Conservation (phyloP, 345 rosid species). For the Eucalyptus marginata region DNA sequence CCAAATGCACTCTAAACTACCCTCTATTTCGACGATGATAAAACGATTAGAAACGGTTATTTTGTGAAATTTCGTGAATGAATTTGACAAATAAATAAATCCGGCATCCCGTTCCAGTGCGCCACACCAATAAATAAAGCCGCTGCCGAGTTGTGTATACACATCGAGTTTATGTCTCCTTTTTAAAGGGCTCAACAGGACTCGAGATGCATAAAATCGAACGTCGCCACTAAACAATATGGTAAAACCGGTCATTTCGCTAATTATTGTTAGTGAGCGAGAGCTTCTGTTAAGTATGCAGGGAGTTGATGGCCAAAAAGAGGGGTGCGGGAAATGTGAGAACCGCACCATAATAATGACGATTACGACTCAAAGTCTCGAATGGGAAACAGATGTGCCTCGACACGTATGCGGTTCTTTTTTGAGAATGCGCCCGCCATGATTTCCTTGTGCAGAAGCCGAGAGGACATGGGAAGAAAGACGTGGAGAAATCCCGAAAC, state of each 20-base stretch:
- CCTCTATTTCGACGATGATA: not conserved
- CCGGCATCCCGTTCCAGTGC: not conserved
- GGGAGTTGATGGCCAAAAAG: not conserved
- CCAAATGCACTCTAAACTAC: not conserved
- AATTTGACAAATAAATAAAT: not conserved
- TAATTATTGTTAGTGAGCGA: not conserved
- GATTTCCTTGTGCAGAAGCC: not conserved
- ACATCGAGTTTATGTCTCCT: not conserved
- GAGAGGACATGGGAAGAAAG: not conserved
- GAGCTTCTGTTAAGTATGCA: not conserved
- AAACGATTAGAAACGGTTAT: rapidly evolving
- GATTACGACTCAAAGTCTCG: not conserved
- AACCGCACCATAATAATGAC: not conserved
- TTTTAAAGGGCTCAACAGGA: not conserved
- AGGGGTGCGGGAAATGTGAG: not conserved
- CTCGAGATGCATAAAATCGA: not conserved
- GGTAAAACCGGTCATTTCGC: not conserved
- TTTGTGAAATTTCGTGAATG: not conserved
- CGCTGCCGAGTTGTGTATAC: not conserved
- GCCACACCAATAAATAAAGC: not conserved
- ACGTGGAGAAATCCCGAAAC: not conserved
- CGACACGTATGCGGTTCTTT: not conserved
- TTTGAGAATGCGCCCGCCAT: not conserved
- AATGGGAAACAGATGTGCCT: not conserved
- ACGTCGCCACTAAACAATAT: not conserved